Base-by-base conservation (phyloP, 495 filamentous ascomycete species). In the Podospora australis region DNA sequence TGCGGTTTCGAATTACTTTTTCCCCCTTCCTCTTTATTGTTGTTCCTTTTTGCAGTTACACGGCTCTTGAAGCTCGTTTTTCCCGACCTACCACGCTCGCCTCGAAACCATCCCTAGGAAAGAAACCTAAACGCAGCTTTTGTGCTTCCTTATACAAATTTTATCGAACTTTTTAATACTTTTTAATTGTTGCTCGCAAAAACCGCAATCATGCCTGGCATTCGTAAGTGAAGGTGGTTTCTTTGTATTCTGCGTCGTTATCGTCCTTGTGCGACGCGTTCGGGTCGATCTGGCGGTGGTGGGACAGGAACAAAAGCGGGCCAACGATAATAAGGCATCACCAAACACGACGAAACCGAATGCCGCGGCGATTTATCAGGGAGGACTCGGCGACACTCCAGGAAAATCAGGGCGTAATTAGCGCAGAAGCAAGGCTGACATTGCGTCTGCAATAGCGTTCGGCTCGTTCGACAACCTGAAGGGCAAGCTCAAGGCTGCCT, bases 401-500 rank as follows among this genome's bases (percentile, higher is more conserved):
- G n/a, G n/a, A n/a, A n/a, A n/a, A n/a, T n/a, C n/a, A n/a, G n/a
- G n/a, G n/a, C n/a, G n/a, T n/a, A n/a, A n/a, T n/a, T n/a, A n/a
- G n/a, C n/a, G n/a, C n/a, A n/a, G n/a, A n/a, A n/a, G n/a, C n/a
- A n/a, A n/a, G n/a, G n/a, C n/a, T n/a, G n/a, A n/a, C n/a, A n/a
- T n/a, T n/a, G n/a, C n/a, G n/a, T n/a, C n/a, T n/a, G 22, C 23
- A 32, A 4, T 46, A 66, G 60, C 63, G 14, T 45, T 62, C 48
- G 43, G 46, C 21, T 58, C 65, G 4, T 44, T 66, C 44, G 59
- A 59, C 53, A 66, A 66, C 58, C 39, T 68, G 21, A 59, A 55
- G 49, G 53, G 46, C 16, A 66, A 64, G 63, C 57, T 68, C 42
- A 66, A 64, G 63, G 56, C 54, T 28, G 56, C 57, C 48, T 68